Conservation (phyloP, 129 eudicot species). For the Rutidosis leptorrhynchoides region DNA sequence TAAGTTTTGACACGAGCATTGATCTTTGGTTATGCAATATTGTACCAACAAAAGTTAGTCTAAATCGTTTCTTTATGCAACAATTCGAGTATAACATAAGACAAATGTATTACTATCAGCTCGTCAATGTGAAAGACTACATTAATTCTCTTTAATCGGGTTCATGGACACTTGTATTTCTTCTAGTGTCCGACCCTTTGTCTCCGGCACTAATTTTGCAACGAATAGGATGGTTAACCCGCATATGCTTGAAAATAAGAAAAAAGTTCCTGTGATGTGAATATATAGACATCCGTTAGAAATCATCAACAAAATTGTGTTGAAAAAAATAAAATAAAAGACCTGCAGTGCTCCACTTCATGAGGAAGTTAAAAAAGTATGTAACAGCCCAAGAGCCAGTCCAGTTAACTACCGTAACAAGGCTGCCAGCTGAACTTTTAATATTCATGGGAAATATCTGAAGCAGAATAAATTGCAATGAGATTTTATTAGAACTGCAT, state of each 20-base stretch:
- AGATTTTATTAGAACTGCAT: neutral
- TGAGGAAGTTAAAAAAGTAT: conserved; percentile 62
- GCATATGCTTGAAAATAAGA: conserved; percentile 48
- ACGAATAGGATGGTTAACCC: conserved; percentile 61
- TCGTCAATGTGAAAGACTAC: neutral
- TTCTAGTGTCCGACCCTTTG: conserved; percentile 61
- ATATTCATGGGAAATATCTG: conserved; percentile 89
- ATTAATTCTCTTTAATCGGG: conserved; percentile 11
- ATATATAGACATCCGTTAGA: too few species aligned
- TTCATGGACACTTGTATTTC: conserved; percentile 54
- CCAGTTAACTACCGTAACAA: conserved; percentile 84
- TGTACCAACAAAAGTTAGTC: too few species aligned
- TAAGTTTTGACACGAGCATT: too few species aligned
- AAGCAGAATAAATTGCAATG: neutral
- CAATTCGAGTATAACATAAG: neutral
- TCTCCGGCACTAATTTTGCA: conserved; percentile 58
- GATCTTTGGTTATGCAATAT: too few species aligned
- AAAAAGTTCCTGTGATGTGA: conserved; percentile 88
- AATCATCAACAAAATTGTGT: too few species aligned
- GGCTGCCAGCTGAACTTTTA: conserved; percentile 83
- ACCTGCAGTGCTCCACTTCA: conserved; percentile 75
- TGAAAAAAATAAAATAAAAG: too few species aligned
- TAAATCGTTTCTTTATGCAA: too few species aligned
- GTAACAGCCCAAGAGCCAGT: conserved; percentile 76
- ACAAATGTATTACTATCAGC: neutral